Base-by-base conservation (phyloP, 192 early-diverging fungal genomes). In the Neocallimastix lanati region DNA sequence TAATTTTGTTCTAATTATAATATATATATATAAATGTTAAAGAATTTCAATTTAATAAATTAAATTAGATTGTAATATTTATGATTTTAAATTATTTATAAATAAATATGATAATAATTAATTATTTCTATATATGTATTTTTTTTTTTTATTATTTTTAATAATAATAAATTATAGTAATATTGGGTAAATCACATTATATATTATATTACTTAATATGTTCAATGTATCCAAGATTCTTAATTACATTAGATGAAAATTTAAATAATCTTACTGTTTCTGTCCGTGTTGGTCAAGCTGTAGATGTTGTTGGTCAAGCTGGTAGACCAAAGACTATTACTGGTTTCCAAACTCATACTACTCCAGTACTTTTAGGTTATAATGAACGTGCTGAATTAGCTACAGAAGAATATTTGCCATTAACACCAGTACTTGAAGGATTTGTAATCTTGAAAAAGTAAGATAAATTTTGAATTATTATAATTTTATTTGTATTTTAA, bases 241-340 rank as follows among this genome's bases (percentile, higher is more conserved):
- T 99, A 80, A 96, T 99, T 81, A 98, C 98, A 29, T 85, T 99
- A 82, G 92, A 98, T 85, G 95, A 94, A 85, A 86, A 93, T 36
- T 85, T 96, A n/a, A 91, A 96, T 81, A 88, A 82, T 33, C 80
- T 96, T 76, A 86, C 92, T 21, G 93, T 93, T 38, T 93, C 93
- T 38, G 96, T 97, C 33, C 96, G 97, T 80, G 98, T 99, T 13
- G 98, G 98, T 38, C 96, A n/a, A 85, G 97, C 98, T 28, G 97
- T 99, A n/a, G 98, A 99, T 86, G 94, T 94, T 0, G 98, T 99
- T 29, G 98, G 98, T 36, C 96, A 99, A 85, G 98, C 97, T 2
- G 98, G 98, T 28, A 87, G 94, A 78, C 97, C 96, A 80, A 99
- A 99, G 87, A 98, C 96, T 3, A 98, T 99, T 82, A 98, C 96